Base-by-base conservation (phyloP, 1,284 basidiomycete species). In the Heterobasidion parviporum region DNA sequence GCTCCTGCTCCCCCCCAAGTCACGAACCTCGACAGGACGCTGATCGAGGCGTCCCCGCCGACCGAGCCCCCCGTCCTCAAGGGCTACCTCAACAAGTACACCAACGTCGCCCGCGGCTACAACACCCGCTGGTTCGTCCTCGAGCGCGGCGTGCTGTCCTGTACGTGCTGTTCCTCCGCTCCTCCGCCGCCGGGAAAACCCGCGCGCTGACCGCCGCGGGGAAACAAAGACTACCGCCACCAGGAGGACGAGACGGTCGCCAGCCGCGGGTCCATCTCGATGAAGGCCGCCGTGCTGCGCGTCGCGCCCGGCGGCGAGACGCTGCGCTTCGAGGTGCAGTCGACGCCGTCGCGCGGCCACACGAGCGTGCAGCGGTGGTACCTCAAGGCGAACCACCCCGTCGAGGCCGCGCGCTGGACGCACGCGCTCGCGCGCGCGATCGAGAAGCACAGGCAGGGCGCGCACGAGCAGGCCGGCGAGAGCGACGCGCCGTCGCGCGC, bases 91-190 rank as follows among this genome's bases (percentile, higher is more conserved):
- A 90, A 87, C 66, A 96, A 96, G 70, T 96, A 94, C 68, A 87
- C 89, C 5, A 96, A 95, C 63, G 86, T 95, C 44, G 92, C 92
- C 0, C 84, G 85, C 62, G 94, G 96, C 0, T 98, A 95, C 71
- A 89, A 87, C 63, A 90, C 90, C 0, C 79, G 96, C 0, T 98
- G 95, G 94, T 97, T 98, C 65, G 94, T 98, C 0, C 79, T 98
- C 43, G 85, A 91, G 63, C 83, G 91, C 59, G 96, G 94, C 6
- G 76, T 89, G 36, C 72, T 96, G 10, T 92, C 89, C 33, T 94
- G 91, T 88, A 66, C 44, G 85, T 77, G 9, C 56, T 7, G n/a
- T 5, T 16, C 1, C 16, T 50, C 4, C 46, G 90, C 87, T 96
- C 67, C 96, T 94, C 67, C 89, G 91, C 38, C 88, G 89, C 64